These are phyloP conservation scores for Diaporthe amygdali DNA, from an alignment of 2,329 filamentous ascomycete species.

Conservation along the genomic window DNA sequence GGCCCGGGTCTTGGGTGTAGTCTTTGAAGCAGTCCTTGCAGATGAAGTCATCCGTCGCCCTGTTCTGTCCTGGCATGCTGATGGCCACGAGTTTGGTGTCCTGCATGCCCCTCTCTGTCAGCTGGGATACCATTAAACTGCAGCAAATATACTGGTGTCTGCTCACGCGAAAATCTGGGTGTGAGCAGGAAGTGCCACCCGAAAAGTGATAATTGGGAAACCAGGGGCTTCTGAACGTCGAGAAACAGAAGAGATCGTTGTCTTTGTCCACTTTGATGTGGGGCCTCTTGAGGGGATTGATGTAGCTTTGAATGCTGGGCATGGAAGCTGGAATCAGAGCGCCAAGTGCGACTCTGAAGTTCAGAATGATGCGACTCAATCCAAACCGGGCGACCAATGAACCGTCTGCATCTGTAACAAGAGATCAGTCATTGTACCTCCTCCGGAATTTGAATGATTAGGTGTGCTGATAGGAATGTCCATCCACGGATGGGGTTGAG, in stretches of 20 bases:
- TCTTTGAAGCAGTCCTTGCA: background rate
- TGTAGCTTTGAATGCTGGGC: no score
- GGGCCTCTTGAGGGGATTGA: background rate
- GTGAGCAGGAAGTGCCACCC: background rate
- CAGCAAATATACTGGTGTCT: background rate
- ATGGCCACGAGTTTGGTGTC: background rate
- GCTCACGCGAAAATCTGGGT: background rate
- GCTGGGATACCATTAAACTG: background rate
- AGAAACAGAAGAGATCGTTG: background rate
- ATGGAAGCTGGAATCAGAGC: background rate
- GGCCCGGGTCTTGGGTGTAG: no score
- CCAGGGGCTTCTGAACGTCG: background rate
- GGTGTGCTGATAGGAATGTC: background rate
- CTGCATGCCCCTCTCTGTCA: background rate
- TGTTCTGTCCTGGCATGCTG: background rate
- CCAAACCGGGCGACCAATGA: background rate
- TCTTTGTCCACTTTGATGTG: background rate
- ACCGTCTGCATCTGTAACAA: background rate
- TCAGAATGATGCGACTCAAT: background rate
- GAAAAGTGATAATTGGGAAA: background rate
- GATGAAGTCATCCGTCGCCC: background rate
- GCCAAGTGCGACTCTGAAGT: background rate
- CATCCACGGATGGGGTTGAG: background rate
- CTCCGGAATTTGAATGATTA: background rate
- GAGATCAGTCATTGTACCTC: background rate